A percentile compares a stretch with the other conserved stretches of the same genome.
These are phyloP conservation scores for Eucalyptus pumila DNA, from an alignment of 345 rosid genomes.

Conservation along the genomic window DNA sequence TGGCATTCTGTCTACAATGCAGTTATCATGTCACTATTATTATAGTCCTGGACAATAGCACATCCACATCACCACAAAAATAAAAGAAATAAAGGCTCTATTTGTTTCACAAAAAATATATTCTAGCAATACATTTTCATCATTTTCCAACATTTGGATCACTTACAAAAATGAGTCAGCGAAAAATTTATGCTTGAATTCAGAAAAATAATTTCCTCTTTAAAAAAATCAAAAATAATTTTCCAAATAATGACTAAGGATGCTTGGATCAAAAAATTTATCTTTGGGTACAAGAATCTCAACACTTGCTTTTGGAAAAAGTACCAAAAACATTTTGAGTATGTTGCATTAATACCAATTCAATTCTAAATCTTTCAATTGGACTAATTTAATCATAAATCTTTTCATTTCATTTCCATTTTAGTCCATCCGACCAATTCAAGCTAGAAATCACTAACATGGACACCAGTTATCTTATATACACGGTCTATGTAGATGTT, in stretches of 20 bases:
- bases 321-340: too few relatives aligned
- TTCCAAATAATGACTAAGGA: background rate
- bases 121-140: background rate
- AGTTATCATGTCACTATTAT: background rate
- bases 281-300: background rate
- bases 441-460: too few relatives aligned
- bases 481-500: too few relatives aligned
- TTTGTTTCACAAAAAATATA: background rate
- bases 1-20: background rate
- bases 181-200: background rate
- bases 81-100: background rate
- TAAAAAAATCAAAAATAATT: too few relatives aligned
- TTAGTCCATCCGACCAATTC: fast-evolving
- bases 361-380: background rate
- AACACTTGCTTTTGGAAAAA: background rate
- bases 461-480: fast-evolving
- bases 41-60: background rate
- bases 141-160: background rate
- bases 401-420: background rate
- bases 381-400: background rate
- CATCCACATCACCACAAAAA: background rate
- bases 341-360: too few relatives aligned
- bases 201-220: background rate
- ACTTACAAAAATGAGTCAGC: background rate
- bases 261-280: background rate